Evolutionary conservation across 2,329 filamentous ascomycete genomes (phyloP).

Genomic region (Colletotrichum melonis): DNA sequence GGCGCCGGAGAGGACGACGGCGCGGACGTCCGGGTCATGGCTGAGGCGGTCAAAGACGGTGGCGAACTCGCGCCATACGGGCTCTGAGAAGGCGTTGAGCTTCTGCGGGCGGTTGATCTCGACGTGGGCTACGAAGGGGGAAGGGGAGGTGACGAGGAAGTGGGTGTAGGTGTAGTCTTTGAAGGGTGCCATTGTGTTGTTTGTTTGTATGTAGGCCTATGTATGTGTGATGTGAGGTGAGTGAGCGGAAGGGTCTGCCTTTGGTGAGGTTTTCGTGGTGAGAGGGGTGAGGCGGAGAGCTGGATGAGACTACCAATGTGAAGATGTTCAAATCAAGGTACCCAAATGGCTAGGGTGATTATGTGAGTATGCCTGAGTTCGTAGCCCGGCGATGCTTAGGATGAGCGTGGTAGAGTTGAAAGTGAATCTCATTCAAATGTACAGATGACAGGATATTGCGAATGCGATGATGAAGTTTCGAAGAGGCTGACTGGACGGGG

Average conservation of each 20-base stretch:
- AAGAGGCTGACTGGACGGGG: not conserved
- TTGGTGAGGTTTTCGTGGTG: not conserved
- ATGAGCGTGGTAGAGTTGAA: not conserved
- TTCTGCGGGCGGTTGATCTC: conserved; percentile 90
- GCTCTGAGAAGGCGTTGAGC: conserved; percentile 86
- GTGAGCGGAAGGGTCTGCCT: not conserved
- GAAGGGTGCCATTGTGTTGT: conserved; percentile 31
- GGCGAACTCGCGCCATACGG: conserved; percentile 88
- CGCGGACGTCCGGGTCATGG: conserved; percentile 76
- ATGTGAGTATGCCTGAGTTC: too few relatives aligned
- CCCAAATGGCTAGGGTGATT: too few relatives aligned
- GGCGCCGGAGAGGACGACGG: conserved; percentile 82
- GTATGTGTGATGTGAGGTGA: not conserved
- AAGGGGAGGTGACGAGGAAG: conserved; percentile 80
- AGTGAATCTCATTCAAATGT: not conserved
- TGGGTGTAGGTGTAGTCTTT: conserved; percentile 64
- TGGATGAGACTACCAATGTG: not conserved
- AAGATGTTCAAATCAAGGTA: too few relatives aligned
- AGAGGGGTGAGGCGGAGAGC: not conserved
- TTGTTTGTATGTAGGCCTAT: too few relatives aligned
- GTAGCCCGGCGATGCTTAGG: not conserved
- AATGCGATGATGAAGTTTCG: conserved; percentile 10
- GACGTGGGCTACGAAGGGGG: conserved; percentile 84
- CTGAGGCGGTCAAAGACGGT: conserved; percentile 79
- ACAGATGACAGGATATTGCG: conserved; percentile 23